A percentile compares a stretch with the other conserved stretches of the same genome.
These are phyloP conservation scores for Nakaseomyces sp. DNA, from an alignment of 1,139 yeast genomes.

Conservation along the genomic window DNA sequence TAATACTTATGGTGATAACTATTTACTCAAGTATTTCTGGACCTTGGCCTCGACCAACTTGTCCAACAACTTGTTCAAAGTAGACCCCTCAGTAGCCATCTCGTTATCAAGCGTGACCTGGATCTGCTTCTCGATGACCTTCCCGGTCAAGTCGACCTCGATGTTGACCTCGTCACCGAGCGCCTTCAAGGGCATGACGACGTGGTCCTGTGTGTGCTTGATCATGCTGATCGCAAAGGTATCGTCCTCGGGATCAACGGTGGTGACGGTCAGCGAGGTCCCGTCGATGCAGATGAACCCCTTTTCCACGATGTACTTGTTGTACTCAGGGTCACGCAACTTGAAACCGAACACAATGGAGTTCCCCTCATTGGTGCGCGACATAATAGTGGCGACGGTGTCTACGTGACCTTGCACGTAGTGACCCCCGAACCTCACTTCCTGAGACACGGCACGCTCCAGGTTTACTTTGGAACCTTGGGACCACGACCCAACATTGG, in stretches of 20 bases:
- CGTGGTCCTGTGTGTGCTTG: conserved; percentile 80
- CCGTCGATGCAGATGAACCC: conserved; percentile 93
- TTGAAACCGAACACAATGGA: conserved; percentile 69
- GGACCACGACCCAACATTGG: conserved; percentile 52
- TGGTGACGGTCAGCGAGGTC: conserved; percentile 82
- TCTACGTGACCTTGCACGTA: conserved; percentile 97
- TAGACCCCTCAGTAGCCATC: conserved; percentile 34
- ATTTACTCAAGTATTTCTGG: conserved; percentile 12
- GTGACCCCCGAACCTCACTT: conserved; percentile 91
- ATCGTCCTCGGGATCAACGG: conserved; percentile 45
- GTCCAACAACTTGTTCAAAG: conserved; percentile 17
- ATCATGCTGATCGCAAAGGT: conserved; percentile 84
- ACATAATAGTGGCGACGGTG: conserved; percentile 63
- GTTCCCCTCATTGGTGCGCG: conserved; percentile 57
- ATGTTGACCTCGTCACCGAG: conserved; percentile 67
- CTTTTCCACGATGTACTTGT: conserved; percentile 79
- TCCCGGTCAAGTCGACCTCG: conserved; percentile 92
- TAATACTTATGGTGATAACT: too few relatives aligned
- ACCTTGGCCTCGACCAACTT: conserved; percentile 23
- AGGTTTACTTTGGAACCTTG: conserved; percentile 63
- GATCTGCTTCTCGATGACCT: conserved; percentile 81
- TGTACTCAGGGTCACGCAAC: conserved; percentile 52
- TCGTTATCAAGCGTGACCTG: conserved; percentile 47
- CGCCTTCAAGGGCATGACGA: conserved; percentile 57
- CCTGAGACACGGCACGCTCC: conserved; percentile 78